phyloP scores from a whole-genome alignment of 129 eudicot genomes.

The Lonicera japonica region DNA sequence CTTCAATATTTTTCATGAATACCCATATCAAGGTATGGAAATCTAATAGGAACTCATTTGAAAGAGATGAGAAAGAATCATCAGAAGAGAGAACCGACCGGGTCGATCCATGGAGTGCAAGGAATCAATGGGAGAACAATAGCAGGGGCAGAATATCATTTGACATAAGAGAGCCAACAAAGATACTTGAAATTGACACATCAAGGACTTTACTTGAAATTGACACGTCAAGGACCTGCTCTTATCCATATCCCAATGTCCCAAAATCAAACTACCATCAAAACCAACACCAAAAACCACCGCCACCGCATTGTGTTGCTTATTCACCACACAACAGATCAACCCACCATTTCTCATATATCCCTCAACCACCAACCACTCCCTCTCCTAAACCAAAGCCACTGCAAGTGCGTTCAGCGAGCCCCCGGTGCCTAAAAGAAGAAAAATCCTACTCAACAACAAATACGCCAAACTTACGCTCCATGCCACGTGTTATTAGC shows the following conservation, averaged over 20 bases:
- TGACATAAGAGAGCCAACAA: constrained; percentile 47
- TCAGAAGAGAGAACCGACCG: constrained; percentile 41
- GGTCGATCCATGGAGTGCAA: constrained; percentile 52
- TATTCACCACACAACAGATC: too few relatives aligned
- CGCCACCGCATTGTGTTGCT: too few relatives aligned
- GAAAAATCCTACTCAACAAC: constrained; percentile 61
- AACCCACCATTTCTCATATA: too few relatives aligned
- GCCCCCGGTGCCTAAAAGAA: constrained; percentile 56
- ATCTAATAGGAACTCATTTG: constrained; percentile 21
- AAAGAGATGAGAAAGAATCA: constrained; percentile 40
- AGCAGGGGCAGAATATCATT: constrained; percentile 41
- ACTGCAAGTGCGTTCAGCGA: constrained; percentile 54
- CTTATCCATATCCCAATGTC: constrained; percentile 16
- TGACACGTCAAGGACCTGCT: constrained; percentile 34
- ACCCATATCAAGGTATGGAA: constrained; percentile 25
- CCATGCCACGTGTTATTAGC: constrained; percentile 29
- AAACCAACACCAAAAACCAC: constrained; percentile 21
- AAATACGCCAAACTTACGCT: constrained; percentile 60
- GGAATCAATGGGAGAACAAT: constrained; percentile 52
- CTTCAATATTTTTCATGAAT: neutral
- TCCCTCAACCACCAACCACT: constrained; percentile 33
- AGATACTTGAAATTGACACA: constrained; percentile 58
- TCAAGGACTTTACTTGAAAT: constrained; percentile 49
- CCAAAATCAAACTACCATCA: constrained; percentile 4
- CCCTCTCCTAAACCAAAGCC: constrained; percentile 48